Conservation (phyloP, 148 eudicot species). For the Fagopyrum esculentum region DNA sequence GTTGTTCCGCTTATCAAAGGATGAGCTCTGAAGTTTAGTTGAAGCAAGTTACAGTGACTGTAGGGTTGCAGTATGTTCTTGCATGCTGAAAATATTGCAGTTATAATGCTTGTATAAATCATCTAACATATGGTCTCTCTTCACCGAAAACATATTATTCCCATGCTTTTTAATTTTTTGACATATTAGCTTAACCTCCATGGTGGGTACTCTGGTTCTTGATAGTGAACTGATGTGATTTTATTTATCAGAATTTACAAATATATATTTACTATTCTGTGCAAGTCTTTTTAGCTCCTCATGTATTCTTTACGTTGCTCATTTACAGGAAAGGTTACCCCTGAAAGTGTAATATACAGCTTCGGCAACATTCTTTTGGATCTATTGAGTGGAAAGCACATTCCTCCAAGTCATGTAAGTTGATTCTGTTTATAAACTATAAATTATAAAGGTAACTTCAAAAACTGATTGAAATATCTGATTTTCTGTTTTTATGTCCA, state of each 20-base stretch:
- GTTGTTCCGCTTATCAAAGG: background rate
- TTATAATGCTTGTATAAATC: background rate
- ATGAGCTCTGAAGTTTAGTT: background rate
- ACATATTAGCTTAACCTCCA: too few species aligned
- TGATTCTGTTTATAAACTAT: background rate
- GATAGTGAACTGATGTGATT: background rate
- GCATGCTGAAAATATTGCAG: background rate
- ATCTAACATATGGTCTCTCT: background rate
- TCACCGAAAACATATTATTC: background rate
- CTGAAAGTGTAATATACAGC: conserved; percentile 16
- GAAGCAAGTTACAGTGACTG: background rate
- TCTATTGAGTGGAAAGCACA: conserved; percentile 17
- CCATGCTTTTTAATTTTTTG: background rate
- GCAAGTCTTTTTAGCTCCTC: background rate
- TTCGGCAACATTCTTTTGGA: conserved; percentile 15
- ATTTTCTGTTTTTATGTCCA: background rate
- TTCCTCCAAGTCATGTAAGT: conserved; percentile 16
- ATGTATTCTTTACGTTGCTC: background rate
- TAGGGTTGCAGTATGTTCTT: background rate
- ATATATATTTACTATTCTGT: background rate
- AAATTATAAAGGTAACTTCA: background rate
- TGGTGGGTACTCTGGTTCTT: background rate
- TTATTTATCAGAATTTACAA: background rate
- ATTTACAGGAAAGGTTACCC: conserved; percentile 15
- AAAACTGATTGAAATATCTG: background rate